Base-by-base conservation (phyloP, 805 yeast species). In the Candida sithepensis region DNA sequence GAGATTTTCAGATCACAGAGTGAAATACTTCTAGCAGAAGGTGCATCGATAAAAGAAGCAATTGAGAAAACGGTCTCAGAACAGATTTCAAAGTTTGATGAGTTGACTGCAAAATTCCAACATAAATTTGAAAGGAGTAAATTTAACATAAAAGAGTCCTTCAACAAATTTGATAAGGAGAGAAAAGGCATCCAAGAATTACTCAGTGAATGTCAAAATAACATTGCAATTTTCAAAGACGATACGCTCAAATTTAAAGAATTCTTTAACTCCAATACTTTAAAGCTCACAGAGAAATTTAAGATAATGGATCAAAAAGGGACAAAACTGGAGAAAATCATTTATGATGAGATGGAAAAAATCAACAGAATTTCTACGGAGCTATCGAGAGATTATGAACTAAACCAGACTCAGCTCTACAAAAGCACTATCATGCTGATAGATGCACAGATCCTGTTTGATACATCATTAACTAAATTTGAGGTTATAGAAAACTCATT, bases 381-480 rank as follows among this genome's bases (percentile, higher is more conserved):
- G 14, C 43, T 59, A 19, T 39, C 48, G 4, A 51, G 47, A 24
- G 53, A 58, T 6, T 47, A 49, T 39, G 60, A 56, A 26, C 28
- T 58, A 30, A 41, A 49, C 14, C 56, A 57, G 16, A 44, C 63
- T 22, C 62, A 59, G 22, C 24, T 63, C 7, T 57, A 52, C 43
- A 65, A 64, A 44, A 55, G 66, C 37, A 58, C 58, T 39, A 40
- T 64, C 2, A 42, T 60, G 47, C 45, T 63, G 8, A 21, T 54
- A 1, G 56, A 59, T 40, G 53, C 68, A 8, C 56, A 62, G 45
- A 51, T 59, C 20, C 36, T 64, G 32, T 56, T 64, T 43, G 66
- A 64, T 41, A 58, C 66, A 2, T 55, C 65, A 16, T 32, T 64
- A 12, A 50, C 58, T 1, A 61, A 55, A 16, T 59, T 63, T 44